phyloP scores from a whole-genome alignment of 768 basidiomycete species.

The Pulveroboletus ravenelii region DNA sequence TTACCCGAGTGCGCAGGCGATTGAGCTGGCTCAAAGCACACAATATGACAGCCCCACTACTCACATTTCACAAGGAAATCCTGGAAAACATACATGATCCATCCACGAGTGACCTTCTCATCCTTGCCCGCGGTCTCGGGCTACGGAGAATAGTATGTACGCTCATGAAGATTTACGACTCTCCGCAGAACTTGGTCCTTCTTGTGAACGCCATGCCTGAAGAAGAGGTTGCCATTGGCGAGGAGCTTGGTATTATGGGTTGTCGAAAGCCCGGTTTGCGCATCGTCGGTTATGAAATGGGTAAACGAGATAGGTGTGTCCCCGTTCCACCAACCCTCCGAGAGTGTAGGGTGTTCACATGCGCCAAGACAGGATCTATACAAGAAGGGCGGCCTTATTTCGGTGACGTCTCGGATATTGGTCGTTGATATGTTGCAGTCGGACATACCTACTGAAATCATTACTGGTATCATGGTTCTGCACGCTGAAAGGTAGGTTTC shows the following conservation, averaged over 20 bases:
- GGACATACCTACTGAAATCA: too few species aligned
- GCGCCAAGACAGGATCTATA: constrained; percentile 71
- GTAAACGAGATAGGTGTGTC: constrained; percentile 69
- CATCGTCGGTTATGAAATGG: constrained; percentile 78
- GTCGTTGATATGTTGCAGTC: constrained; percentile 92
- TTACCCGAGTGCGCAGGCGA: not conserved
- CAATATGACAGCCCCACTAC: constrained; percentile 31
- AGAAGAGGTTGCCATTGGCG: constrained; percentile 88
- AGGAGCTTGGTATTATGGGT: constrained; percentile 90
- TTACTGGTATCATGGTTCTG: constrained; percentile 85
- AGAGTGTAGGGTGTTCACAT: constrained; percentile 7
- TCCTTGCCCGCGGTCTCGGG: constrained; percentile 77
- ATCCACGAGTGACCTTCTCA: too few species aligned
- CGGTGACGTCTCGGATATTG: constrained; percentile 89
- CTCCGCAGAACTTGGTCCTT: constrained; percentile 76
- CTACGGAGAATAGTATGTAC: constrained; percentile 79
- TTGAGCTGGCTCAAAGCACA: not conserved
- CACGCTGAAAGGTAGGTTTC: constrained; percentile 79
- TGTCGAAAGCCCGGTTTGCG: constrained; percentile 82
- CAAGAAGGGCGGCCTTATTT: constrained; percentile 82
- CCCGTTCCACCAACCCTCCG: not conserved
- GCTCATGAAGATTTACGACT: constrained; percentile 89
- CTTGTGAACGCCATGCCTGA: constrained; percentile 80
- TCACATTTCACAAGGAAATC: constrained; percentile 66
- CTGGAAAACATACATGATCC: constrained; percentile 33